phyloP scores from a whole-genome alignment of 2,329 filamentous ascomycete species.

The Zymoseptoria ardabiliae region DNA sequence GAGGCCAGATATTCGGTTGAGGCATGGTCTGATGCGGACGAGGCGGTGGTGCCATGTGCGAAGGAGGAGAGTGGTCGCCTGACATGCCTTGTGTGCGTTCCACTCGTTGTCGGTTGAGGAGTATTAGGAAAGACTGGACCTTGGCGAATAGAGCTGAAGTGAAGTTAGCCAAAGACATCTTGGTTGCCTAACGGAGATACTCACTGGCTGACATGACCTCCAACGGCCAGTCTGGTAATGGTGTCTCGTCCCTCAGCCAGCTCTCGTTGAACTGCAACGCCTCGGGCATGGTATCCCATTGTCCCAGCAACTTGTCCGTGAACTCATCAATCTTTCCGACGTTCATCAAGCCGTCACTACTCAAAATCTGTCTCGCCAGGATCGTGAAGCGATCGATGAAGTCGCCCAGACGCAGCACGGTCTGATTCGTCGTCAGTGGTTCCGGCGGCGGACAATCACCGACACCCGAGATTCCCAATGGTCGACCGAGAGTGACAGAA shows the following conservation, averaged over 20 bases:
- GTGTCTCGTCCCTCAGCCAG: conserved; percentile 35
- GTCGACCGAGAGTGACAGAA: conserved; percentile 43
- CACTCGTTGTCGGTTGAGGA: conserved; percentile 42
- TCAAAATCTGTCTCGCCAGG: conserved; percentile 41
- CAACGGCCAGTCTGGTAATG: conserved; percentile 41
- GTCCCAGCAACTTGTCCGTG: conserved; percentile 36
- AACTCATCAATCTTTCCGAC: conserved; percentile 41
- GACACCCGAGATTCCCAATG: conserved; percentile 43
- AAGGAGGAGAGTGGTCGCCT: conserved; percentile 14
- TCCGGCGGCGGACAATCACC: conserved; percentile 43
- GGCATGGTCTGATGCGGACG: conserved; percentile 7
- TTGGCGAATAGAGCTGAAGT: conserved; percentile 39
- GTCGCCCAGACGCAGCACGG: conserved; percentile 38
- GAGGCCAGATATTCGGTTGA: conserved; percentile 7
- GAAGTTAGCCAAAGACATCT: neutral
- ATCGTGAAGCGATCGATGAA: conserved; percentile 43
- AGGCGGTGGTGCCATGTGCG: conserved; percentile 11
- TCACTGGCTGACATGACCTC: conserved; percentile 40
- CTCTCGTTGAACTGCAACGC: conserved; percentile 40
- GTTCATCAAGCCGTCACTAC: conserved; percentile 35
- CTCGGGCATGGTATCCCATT: conserved; percentile 43
- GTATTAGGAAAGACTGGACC: conserved; percentile 42
- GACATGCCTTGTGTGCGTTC: conserved; percentile 24
- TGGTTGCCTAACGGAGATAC: conserved; percentile 9
- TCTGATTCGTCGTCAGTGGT: conserved; percentile 38